Conservation (phyloP, 2,329 filamentous ascomycete species). For the Fonsecaea pedrosoi region DNA sequence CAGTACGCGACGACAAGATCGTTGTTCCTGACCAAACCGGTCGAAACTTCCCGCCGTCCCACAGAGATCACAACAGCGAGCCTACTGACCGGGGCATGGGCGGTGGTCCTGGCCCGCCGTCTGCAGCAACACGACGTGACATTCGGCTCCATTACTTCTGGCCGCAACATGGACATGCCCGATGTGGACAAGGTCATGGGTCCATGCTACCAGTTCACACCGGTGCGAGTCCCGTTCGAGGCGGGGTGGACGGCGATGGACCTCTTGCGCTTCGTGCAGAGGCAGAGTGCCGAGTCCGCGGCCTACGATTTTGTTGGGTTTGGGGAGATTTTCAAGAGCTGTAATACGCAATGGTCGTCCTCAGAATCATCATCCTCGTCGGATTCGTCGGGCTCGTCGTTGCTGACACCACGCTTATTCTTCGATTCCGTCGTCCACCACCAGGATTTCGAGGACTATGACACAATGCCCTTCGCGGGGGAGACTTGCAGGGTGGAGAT, state of each 20-base stretch:
- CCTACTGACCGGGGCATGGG: constrained; percentile 71
- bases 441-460: constrained; percentile 67
- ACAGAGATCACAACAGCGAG: constrained; percentile 68
- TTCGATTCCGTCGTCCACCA: constrained; percentile 64
- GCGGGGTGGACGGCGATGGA: constrained; percentile 60
- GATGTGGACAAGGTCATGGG: constrained; percentile 65
- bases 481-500: constrained; percentile 60
- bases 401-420: constrained; percentile 43
- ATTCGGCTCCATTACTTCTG: constrained; percentile 71
- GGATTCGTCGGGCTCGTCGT: too few relatives aligned
- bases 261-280: constrained; percentile 61
- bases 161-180: constrained; percentile 65
- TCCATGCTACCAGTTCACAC: constrained; percentile 72
- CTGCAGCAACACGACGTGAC: constrained; percentile 63
- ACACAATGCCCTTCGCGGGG: constrained; percentile 53
- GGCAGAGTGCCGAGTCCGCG: constrained; percentile 63
- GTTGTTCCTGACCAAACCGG: constrained; percentile 22
- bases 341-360: constrained; percentile 53
- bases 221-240: constrained; percentile 66
- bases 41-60: constrained; percentile 54
- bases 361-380: constrained; percentile 36
- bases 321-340: constrained; percentile 59
- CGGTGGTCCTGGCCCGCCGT: constrained; percentile 65
- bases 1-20: background rate
- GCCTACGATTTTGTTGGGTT: constrained; percentile 64